These are phyloP conservation scores for Blastobotrys parvus DNA, from an alignment of 805 yeast genomes.

Conservation along the genomic window DNA sequence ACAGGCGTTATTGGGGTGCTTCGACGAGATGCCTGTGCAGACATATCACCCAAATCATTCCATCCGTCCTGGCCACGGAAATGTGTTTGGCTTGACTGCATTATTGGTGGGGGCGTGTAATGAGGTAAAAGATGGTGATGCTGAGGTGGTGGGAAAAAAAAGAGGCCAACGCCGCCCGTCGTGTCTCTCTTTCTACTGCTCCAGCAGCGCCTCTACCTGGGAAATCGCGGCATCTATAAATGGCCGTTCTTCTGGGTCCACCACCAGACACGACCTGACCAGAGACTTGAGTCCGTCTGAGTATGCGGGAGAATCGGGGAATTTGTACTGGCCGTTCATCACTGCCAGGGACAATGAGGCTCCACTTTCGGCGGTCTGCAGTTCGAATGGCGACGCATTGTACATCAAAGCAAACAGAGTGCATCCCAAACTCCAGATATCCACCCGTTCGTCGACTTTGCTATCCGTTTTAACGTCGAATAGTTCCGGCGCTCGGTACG, in stretches of 20 bases:
- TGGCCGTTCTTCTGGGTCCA: constrained; percentile 59
- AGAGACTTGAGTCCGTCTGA: constrained; percentile 47
- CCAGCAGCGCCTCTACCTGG: neutral
- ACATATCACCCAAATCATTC: constrained; percentile 39
- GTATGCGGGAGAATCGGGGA: constrained; percentile 48
- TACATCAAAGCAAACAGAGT: constrained; percentile 69
- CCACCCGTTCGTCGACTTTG: constrained; percentile 64
- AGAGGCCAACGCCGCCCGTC: too few relatives aligned
- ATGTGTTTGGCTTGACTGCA: neutral
- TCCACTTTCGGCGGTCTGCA: constrained; percentile 71
- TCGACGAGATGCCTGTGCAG: neutral
- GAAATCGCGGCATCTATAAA: constrained; percentile 34
- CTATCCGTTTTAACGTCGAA: constrained; percentile 64
- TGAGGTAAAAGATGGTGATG: constrained; percentile 8
- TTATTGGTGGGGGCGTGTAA: neutral
- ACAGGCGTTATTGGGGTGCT: constrained; percentile 2
- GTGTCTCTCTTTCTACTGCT: too few relatives aligned
- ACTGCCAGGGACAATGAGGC: constrained; percentile 76
- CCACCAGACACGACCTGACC: constrained; percentile 51
- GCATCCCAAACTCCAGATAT: constrained; percentile 91
- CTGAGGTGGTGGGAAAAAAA: neutral
- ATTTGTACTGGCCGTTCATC: constrained; percentile 50
- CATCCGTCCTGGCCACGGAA: constrained; percentile 35
- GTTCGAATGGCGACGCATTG: constrained; percentile 79
- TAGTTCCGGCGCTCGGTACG: constrained; percentile 87